Conservation (phyloP, 176 grass and related monocot genomes). For the Ampelocalamus luodianensis region DNA sequence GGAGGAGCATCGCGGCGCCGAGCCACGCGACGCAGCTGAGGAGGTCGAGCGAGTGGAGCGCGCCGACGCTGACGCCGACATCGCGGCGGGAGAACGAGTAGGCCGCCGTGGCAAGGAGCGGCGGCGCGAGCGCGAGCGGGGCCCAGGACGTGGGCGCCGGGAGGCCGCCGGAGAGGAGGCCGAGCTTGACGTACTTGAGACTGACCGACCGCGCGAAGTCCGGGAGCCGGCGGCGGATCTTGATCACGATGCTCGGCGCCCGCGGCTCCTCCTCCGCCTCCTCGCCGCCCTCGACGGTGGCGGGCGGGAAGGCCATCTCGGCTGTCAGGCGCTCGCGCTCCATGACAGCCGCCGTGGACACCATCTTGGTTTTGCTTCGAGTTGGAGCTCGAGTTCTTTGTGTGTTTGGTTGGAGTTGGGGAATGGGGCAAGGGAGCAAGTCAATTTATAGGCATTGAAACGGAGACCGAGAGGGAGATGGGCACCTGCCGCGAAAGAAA, state of each 20-base stretch:
- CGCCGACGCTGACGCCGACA: background rate
- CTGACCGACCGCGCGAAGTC: constrained; percentile 77
- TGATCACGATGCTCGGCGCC: constrained; percentile 58
- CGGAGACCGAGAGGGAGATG: no score
- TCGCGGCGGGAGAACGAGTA: constrained; percentile 39
- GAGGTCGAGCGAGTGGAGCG: background rate
- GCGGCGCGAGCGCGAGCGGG: constrained; percentile 20
- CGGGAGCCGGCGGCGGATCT: constrained; percentile 67
- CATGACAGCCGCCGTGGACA: constrained; percentile 43
- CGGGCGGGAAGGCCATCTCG: constrained; percentile 53
- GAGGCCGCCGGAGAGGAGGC: constrained; percentile 42
- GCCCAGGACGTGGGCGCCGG: constrained; percentile 29
- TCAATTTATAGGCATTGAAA: constrained; percentile 36
- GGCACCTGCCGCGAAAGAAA: background rate
- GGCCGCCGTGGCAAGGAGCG: constrained; percentile 45
- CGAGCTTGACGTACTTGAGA: constrained; percentile 78
- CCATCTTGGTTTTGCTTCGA: background rate
- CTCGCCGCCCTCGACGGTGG: background rate
- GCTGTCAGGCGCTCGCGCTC: constrained; percentile 67
- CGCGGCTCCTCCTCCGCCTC: background rate
- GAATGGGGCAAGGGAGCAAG: background rate
- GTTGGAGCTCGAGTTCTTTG: constrained; percentile 7
- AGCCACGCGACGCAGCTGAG: background rate
- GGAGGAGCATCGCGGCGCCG: background rate
- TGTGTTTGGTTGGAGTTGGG: constrained; percentile 32